phyloP scores from a whole-genome alignment of 495 filamentous ascomycete species.

The Bryoglossum gracile region DNA sequence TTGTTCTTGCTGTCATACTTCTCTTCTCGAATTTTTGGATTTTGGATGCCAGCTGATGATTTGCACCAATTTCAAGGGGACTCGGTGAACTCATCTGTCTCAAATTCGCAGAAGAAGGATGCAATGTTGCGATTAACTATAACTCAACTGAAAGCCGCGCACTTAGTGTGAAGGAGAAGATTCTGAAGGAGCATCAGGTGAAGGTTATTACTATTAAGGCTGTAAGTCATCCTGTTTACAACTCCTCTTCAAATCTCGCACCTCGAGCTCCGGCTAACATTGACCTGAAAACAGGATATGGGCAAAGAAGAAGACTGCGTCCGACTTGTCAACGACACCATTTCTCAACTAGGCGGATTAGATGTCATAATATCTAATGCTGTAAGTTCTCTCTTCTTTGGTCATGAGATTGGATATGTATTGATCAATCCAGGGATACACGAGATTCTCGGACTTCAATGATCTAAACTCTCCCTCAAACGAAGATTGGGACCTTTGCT shows the following conservation, averaged over 20 bases:
- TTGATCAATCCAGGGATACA: slow-evolving; percentile 49
- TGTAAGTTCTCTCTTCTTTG: slow-evolving; percentile 33
- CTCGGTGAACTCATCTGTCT: slow-evolving; percentile 55
- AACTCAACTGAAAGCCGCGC: slow-evolving; percentile 46
- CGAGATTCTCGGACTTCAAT: slow-evolving; percentile 53
- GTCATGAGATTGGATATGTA: not conserved
- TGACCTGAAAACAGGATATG: slow-evolving; percentile 41
- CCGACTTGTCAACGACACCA: slow-evolving; percentile 45
- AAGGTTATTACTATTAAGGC: slow-evolving; percentile 52
- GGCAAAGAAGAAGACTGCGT: slow-evolving; percentile 48
- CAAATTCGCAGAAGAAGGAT: slow-evolving; percentile 60
- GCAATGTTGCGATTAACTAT: slow-evolving; percentile 68
- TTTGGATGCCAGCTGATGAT: too few species aligned
- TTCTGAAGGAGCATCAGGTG: slow-evolving; percentile 44
- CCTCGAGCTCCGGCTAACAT: not conserved
- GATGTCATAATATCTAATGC: slow-evolving; percentile 69
- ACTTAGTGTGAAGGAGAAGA: slow-evolving; percentile 43
- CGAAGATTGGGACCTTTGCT: slow-evolving; percentile 71
- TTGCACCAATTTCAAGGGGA: too few species aligned
- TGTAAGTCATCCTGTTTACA: slow-evolving; percentile 34
- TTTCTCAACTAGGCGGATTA: slow-evolving; percentile 54
- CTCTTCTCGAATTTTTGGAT: too few species aligned
- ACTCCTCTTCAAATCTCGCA: too few species aligned
- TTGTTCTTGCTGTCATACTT: too few species aligned
- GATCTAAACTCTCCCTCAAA: slow-evolving; percentile 56